Evolutionary conservation across 805 yeast genomes (phyloP).

Genomic region (Starmerella geochares): DNA sequence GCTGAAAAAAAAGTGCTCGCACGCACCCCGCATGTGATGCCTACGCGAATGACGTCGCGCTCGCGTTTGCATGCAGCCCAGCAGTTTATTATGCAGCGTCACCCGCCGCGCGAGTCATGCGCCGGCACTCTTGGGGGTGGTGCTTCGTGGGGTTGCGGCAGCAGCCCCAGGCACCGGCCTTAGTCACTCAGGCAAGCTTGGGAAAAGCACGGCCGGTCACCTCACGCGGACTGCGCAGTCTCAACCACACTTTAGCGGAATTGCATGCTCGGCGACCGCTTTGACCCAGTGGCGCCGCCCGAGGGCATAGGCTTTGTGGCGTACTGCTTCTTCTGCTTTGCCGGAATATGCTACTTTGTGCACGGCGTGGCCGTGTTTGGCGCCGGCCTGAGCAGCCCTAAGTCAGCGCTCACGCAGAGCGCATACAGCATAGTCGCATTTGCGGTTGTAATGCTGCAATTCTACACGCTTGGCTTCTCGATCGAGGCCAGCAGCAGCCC

Average conservation of each 20-base stretch:
- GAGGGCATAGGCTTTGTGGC: conserved; percentile 16
- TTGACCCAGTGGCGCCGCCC: conserved; percentile 5
- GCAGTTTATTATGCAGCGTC: not conserved
- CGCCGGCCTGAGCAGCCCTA: conserved; percentile 57
- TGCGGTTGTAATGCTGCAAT: conserved; percentile 51
- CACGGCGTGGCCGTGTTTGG: conserved; percentile 43
- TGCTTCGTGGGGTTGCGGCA: too few species aligned
- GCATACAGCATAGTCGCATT: conserved; percentile 57
- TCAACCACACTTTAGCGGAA: not conserved
- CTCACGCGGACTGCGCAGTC: not conserved
- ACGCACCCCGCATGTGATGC: not conserved
- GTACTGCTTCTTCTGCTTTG: conserved; percentile 22
- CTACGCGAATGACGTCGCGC: not conserved
- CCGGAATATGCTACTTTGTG: conserved; percentile 20
- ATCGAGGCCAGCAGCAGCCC: conserved; percentile 38
- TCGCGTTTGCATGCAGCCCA: not conserved
- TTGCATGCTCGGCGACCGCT: conserved; percentile 2
- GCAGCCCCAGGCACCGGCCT: too few species aligned
- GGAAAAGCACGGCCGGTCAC: not conserved
- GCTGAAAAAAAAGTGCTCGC: too few species aligned
- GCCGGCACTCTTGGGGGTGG: too few species aligned
- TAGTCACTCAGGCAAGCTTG: not conserved
- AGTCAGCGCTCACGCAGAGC: conserved; percentile 53
- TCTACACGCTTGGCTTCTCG: conserved; percentile 63
- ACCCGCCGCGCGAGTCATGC: not conserved